phyloP scores from a whole-genome alignment of 2,329 filamentous ascomycete species.

The Myotisia sp. region DNA sequence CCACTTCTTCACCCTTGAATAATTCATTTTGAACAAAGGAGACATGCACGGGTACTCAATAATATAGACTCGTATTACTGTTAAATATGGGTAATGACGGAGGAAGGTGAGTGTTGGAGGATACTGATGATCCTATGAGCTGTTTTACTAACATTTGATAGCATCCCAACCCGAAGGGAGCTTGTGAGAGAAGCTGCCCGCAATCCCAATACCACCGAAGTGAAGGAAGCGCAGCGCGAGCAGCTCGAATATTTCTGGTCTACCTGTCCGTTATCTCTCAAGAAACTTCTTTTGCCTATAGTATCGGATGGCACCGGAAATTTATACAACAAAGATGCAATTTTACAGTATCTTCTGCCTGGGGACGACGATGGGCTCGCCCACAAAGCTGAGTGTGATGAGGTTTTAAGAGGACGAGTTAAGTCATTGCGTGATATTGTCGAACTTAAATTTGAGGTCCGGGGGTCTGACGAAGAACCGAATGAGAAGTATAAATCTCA shows the following conservation, averaged over 20 bases:
- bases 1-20: no score
- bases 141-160: conserved; percentile 18
- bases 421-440: conserved; percentile 74
- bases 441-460: conserved; percentile 60
- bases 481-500: conserved; percentile 34
- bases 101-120: conserved; percentile 52
- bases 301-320: conserved; percentile 75
- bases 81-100: conserved; percentile 86
- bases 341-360: conserved; percentile 55
- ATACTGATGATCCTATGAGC: neutral
- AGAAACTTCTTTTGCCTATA: conserved; percentile 55
- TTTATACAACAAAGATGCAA: conserved; percentile 87
- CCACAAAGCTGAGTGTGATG: conserved; percentile 46
- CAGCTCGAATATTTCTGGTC: conserved; percentile 76
- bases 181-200: conserved; percentile 88
- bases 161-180: conserved; percentile 87
- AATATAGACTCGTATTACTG: no score
- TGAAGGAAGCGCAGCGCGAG: conserved; percentile 79
- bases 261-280: conserved; percentile 72
- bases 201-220: conserved; percentile 63
- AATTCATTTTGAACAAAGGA: no score
- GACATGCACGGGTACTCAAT: no score
- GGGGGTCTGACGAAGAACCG: conserved; percentile 27
- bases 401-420: conserved; percentile 48
- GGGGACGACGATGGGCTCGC: conserved; percentile 40